phyloP scores from a whole-genome alignment of 2,329 filamentous ascomycete species.

The Ascomycota sp. region DNA sequence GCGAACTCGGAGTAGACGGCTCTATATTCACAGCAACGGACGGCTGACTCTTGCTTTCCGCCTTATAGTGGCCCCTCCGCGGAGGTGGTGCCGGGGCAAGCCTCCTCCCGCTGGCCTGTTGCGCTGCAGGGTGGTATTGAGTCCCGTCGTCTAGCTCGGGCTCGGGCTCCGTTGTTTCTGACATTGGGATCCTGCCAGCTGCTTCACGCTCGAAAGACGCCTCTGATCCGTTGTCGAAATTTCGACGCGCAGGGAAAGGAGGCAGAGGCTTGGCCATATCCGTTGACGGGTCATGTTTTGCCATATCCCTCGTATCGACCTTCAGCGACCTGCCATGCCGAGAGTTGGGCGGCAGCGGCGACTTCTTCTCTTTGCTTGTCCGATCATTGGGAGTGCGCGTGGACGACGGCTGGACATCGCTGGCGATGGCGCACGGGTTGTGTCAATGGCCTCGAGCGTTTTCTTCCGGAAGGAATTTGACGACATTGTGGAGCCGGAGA shows the following conservation, averaged over 20 bases:
- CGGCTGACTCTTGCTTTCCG: conserved; percentile 19
- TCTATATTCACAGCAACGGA: conserved; percentile 1
- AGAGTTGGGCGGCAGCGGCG: conserved; percentile 52
- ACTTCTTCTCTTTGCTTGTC: conserved; percentile 29
- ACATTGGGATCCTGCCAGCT: conserved; percentile 29
- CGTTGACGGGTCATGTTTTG: conserved; percentile 3
- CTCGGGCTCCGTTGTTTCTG: neutral
- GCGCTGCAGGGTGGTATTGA: neutral
- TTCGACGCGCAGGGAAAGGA: conserved; percentile 25
- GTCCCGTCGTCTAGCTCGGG: neutral
- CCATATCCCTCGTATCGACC: conserved; percentile 2
- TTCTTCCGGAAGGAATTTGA: conserved; percentile 8
- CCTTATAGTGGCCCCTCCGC: conserved; percentile 23
- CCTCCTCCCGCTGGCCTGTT: conserved; percentile 13
- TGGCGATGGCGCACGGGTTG: conserved; percentile 4
- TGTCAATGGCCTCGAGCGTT: conserved; percentile 4
- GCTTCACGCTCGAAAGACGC: conserved; percentile 33
- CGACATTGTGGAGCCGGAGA: too few species aligned
- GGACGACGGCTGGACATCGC: conserved; percentile 3
- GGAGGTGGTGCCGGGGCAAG: conserved; percentile 30
- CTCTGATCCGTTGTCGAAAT: conserved; percentile 25
- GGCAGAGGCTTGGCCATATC: conserved; percentile 35
- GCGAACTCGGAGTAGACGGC: conserved; percentile 1
- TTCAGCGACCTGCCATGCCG: conserved; percentile 60
- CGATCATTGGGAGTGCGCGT: too few species aligned